These are phyloP conservation scores for Halteria grandinella DNA, from an alignment of 73 alveolate species.

Conservation along the genomic window DNA sequence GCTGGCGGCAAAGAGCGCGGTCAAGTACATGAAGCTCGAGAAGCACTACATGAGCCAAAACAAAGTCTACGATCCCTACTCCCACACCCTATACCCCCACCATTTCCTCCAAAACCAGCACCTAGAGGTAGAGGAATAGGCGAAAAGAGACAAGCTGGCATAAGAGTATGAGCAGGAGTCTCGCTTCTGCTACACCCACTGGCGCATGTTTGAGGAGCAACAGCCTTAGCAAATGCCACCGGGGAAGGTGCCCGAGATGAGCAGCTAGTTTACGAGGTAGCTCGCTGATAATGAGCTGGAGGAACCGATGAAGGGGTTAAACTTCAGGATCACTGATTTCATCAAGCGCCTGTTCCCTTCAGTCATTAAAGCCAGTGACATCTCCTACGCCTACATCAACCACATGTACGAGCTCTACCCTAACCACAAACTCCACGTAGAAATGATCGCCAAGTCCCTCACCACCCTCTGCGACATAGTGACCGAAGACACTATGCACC, in stretches of 20 bases:
- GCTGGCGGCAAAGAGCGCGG: constrained; percentile 22
- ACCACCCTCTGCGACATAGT: constrained; percentile 18
- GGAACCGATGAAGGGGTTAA: neutral
- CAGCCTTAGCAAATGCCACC: no score
- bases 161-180: neutral
- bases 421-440: constrained; percentile 56
- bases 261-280: no score
- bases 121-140: constrained; percentile 54
- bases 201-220: constrained; percentile 10
- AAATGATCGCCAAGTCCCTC: constrained; percentile 33
- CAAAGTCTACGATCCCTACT: constrained; percentile 51
- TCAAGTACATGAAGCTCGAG: constrained; percentile 55
- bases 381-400: constrained; percentile 41
- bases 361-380: constrained; percentile 37
- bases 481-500: constrained; percentile 22
- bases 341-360: constrained; percentile 3
- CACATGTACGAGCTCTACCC: constrained; percentile 58
- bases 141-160: constrained; percentile 14
- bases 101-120: constrained; percentile 19
- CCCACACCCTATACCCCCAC: constrained; percentile 56
- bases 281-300: neutral
- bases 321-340: constrained; percentile 10
- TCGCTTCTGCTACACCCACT: no score
- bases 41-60: constrained; percentile 40
- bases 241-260: no score